These are phyloP conservation scores for Calonectria pseudoturangicola DNA, from an alignment of 2,329 filamentous ascomycete species.

Conservation along the genomic window DNA sequence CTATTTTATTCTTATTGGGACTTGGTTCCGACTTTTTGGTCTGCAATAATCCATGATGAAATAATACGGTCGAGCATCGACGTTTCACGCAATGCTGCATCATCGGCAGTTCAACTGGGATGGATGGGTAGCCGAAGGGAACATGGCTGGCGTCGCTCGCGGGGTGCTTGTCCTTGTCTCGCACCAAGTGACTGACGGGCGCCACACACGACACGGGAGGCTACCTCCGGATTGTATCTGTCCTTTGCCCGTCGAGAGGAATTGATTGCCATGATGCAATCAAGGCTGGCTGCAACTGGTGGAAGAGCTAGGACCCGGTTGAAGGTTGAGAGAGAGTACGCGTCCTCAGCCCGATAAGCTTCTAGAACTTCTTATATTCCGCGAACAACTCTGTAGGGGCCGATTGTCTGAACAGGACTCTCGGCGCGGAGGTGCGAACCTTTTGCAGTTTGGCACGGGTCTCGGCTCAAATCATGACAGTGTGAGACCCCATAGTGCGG, in stretches of 20 bases:
- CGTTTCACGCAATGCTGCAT: not conserved
- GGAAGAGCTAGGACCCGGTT: slow-evolving; percentile 16
- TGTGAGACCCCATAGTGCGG: slow-evolving; percentile 31
- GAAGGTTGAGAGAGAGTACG: not conserved
- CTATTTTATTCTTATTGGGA: not conserved
- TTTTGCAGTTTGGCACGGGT: slow-evolving; percentile 34
- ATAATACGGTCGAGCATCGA: not conserved
- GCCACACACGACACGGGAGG: not conserved
- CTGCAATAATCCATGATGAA: slow-evolving; percentile 11
- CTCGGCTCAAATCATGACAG: slow-evolving; percentile 27
- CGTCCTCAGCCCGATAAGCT: slow-evolving; percentile 15
- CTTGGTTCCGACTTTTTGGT: not conserved
- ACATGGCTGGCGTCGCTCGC: not conserved
- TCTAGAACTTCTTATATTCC: slow-evolving; percentile 17
- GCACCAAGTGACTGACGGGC: slow-evolving; percentile 4
- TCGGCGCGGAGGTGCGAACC: slow-evolving; percentile 19
- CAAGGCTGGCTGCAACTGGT: not conserved
- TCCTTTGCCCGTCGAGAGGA: not conserved
- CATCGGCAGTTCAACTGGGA: not conserved
- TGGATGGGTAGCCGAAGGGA: slow-evolving; percentile 1
- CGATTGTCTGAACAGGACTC: slow-evolving; percentile 1
- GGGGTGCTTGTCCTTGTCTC: not conserved
- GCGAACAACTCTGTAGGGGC: slow-evolving; percentile 1
- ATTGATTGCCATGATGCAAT: slow-evolving; percentile 22
- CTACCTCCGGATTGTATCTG: slow-evolving; percentile 1